phyloP scores from a whole-genome alignment of 495 filamentous ascomycete genomes.

The Neurospora sublineolata region DNA sequence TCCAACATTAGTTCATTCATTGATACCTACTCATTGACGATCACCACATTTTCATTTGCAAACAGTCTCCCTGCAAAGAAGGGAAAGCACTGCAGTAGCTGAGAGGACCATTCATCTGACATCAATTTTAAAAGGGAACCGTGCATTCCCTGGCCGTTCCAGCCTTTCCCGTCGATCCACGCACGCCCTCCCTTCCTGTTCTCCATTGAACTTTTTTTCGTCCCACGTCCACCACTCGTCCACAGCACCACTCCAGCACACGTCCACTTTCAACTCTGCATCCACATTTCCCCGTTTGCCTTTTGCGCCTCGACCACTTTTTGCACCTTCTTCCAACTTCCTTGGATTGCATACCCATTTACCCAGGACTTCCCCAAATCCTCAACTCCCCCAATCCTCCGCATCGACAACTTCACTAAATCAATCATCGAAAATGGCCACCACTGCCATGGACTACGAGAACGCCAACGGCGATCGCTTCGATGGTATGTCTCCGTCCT shows the following conservation, averaged over 20 bases:
- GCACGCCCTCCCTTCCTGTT: background rate
- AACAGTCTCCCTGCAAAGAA: background rate
- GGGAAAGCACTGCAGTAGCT: background rate
- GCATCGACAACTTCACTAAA: background rate
- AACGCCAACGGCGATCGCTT: conserved; percentile 71
- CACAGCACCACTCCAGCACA: background rate
- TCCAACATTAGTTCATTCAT: no score
- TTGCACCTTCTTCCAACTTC: background rate
- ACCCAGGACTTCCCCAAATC: conserved; percentile 10
- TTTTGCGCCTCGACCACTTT: background rate
- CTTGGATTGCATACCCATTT: conserved; percentile 2
- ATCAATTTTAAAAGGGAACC: background rate
- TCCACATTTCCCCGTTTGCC: background rate
- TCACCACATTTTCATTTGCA: background rate
- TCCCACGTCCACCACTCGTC: background rate
- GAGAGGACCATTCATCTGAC: background rate
- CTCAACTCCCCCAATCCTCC: background rate
- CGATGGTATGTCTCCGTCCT: conserved; percentile 51
- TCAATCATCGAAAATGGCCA: conserved; percentile 32
- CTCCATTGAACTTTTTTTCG: background rate
- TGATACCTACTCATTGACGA: background rate
- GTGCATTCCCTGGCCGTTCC: background rate
- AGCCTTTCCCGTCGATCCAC: background rate
- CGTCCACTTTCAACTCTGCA: background rate
- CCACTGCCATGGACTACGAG: conserved; percentile 68